Evolutionary conservation across 441 rosid genomes (phyloP).

Genomic region (Aquilaria agallochum): DNA sequence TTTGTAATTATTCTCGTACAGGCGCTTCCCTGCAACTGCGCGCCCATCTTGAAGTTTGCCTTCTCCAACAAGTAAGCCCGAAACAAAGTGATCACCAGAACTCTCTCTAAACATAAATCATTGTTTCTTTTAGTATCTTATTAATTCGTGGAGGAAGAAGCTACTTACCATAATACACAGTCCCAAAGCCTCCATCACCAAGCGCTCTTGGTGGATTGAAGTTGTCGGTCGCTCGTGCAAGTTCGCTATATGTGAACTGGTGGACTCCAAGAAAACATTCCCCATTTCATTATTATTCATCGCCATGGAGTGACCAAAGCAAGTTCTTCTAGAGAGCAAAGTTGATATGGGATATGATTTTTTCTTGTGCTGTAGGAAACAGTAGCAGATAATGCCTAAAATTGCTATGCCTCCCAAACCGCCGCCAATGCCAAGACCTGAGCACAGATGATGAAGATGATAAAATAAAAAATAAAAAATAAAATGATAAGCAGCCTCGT

Average conservation of each 20-base stretch:
- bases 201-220: slow-evolving; percentile 43
- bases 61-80: slow-evolving; percentile 12
- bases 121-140: background rate
- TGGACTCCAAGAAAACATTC: too few species aligned
- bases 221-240: slow-evolving; percentile 55
- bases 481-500: too few species aligned
- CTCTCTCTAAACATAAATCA: background rate
- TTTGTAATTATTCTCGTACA: slow-evolving; percentile 43
- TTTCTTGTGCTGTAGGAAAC: too few species aligned
- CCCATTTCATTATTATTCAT: slow-evolving; percentile 19
- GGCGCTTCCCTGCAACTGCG: slow-evolving; percentile 76
- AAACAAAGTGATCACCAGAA: background rate
- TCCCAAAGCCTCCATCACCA: slow-evolving; percentile 75
- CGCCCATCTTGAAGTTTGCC: slow-evolving; percentile 71
- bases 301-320: slow-evolving; percentile 51
- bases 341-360: too few species aligned
- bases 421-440: too few species aligned
- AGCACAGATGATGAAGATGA: too few species aligned
- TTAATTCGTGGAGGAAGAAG: too few species aligned
- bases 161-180: slow-evolving; percentile 53
- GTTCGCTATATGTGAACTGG: slow-evolving; percentile 17
- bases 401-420: too few species aligned
- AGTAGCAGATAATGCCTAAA: too few species aligned
- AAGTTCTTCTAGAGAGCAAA: background rate
- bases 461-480: too few species aligned